A percentile compares a stretch with the other conserved stretches of the same genome.
phyloP scores from a whole-genome alignment of 805 yeast species.

The Wickerhamiella sergipiensis region DNA sequence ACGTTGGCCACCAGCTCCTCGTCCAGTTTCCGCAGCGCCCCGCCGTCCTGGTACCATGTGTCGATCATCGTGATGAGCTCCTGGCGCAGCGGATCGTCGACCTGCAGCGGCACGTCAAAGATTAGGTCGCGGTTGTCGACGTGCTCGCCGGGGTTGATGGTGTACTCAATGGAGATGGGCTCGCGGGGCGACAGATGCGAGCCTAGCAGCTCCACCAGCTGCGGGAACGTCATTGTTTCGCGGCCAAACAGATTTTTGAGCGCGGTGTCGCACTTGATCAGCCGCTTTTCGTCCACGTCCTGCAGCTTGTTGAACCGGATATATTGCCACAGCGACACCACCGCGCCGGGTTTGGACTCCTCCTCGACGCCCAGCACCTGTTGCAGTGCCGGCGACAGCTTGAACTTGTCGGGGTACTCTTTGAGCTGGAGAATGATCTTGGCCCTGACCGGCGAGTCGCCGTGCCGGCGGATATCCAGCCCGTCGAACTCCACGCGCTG shows the following conservation, averaged over 20 bases:
- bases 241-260: conserved; percentile 33
- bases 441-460: conserved; percentile 49
- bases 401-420: conserved; percentile 53
- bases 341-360: conserved; percentile 75
- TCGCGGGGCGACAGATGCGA: conserved; percentile 62
- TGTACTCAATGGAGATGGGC: conserved; percentile 67
- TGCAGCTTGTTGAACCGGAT: conserved; percentile 50
- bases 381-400: conserved; percentile 52
- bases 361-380: conserved; percentile 62
- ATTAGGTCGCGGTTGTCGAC: conserved; percentile 64
- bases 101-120: conserved; percentile 57
- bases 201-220: conserved; percentile 52
- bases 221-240: conserved; percentile 48
- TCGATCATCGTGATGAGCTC: conserved; percentile 27
- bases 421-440: conserved; percentile 71
- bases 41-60: conserved; percentile 29
- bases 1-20: conserved; percentile 33
- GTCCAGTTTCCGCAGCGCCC: conserved; percentile 31
- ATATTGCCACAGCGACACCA: conserved; percentile 70
- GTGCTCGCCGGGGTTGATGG: conserved; percentile 61
- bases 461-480: conserved; percentile 70
- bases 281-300: conserved; percentile 41
- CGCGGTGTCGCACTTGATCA: conserved; percentile 37
- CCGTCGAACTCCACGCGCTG: conserved; percentile 62
- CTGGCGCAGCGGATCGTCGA: conserved; percentile 27